Evolutionary conservation across 441 rosid genomes (phyloP), one percentile per base, ranked within the genome.

Genomic region (Eruca vesicaria): DNA sequence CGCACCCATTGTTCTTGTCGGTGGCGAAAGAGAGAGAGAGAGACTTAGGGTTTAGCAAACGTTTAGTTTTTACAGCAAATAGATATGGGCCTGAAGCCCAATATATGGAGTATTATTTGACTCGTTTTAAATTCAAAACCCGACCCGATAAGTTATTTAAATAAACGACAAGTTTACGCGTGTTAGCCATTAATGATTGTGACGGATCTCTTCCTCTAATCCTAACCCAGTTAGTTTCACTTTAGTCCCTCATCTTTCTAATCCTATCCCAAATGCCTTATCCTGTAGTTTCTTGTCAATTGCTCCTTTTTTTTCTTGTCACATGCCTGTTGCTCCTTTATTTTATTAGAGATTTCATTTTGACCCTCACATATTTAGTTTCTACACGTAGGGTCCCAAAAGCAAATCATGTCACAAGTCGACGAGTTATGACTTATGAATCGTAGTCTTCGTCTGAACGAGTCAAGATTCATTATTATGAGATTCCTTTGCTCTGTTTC

Each of bases 121-220:
- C 50, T 6, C 50, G 7, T 43, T 43, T 43, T 16, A 2, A 5
- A 43, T 14, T 21, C 6, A 33, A 14, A 45, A 61, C 78, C 71
- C 64, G 71, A 65, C 50, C 35, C 69, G 73, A 63, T 31, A 78
- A 84, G 29, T 73, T 33, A 77, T 29, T 5, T 19, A 56, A 80
- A 83, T 66, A 85, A 79, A 79, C 75, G 75, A 58, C 81, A 58
- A 28, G 85, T 86, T 87, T 84, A 89, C 96, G 89, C 90, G 87
- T 87, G 83, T 63, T 67, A 12, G 68, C 90, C 90, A 84, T 83
- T 79, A 82, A 52, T 90, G 90, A 86, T 82, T 63, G 83, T 33
- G 86, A 84, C 77, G 53, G 80, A 66, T 75, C 83, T 71, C 75
- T 60, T 56, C 66, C 66, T n/a, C 57, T 63, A 68, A 48, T 65